These are phyloP conservation scores for Mortierella sp. DNA, from an alignment of 371 early-diverging fungal genomes.

Conservation along the genomic window DNA sequence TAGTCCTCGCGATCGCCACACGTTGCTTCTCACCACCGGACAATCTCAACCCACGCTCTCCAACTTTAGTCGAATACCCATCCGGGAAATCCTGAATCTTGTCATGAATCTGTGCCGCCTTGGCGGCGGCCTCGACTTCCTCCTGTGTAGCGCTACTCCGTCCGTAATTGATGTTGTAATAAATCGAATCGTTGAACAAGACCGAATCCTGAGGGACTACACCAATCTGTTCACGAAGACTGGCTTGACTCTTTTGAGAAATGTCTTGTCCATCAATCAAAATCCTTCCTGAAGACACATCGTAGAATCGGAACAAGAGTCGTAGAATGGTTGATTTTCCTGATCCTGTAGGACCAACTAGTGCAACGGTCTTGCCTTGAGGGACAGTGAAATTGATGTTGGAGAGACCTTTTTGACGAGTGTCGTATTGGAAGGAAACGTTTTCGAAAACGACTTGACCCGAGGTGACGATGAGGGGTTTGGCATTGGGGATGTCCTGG, in stretches of 20 bases:
- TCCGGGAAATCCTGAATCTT: conserved; percentile 68
- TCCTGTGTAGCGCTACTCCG: conserved; percentile 54
- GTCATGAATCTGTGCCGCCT: conserved; percentile 69
- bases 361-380: conserved; percentile 71
- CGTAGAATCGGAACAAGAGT: conserved; percentile 93
- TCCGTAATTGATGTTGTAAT: conserved; percentile 76
- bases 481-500: conserved; percentile 62
- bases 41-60: conserved; percentile 93
- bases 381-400: conserved; percentile 72
- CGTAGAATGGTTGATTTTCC: conserved; percentile 94
- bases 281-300: conserved; percentile 85
- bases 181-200: conserved; percentile 72
- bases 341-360: conserved; percentile 90
- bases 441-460: conserved; percentile 68
- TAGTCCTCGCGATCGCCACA: conserved; percentile 88
- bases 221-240: conserved; percentile 83
- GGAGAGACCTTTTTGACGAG: conserved; percentile 63
- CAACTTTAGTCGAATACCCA: conserved; percentile 77
- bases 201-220: conserved; percentile 85
- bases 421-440: conserved; percentile 74
- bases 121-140: conserved; percentile 65
- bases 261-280: conserved; percentile 93
- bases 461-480: conserved; percentile 30
- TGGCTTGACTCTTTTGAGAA: conserved; percentile 72
- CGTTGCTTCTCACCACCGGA: conserved; percentile 97